phyloP scores from a whole-genome alignment of 208 protist genomes.

The Crithidia acanthocephali region DNA sequence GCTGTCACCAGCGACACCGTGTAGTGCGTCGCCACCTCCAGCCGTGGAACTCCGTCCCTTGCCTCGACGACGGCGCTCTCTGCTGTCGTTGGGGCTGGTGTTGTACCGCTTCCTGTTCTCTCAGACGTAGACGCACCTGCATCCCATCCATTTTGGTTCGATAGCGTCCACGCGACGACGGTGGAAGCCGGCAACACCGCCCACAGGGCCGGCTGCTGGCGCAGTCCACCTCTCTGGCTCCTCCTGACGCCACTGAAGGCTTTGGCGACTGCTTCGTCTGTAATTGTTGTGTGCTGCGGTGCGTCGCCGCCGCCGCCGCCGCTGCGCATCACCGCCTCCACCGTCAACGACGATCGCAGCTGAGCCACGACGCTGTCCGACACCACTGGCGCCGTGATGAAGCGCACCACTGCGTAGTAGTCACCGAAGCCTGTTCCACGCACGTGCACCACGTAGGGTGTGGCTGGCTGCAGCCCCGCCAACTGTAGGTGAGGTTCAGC shows the following conservation, averaged over 20 bases:
- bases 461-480: conserved; percentile 3
- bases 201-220: conserved; percentile 2
- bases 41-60: neutral
- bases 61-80: neutral
- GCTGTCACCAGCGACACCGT: conserved; percentile 11
- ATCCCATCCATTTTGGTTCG: no score
- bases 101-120: neutral
- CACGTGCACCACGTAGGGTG: conserved; percentile 15
- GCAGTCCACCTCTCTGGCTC: neutral
- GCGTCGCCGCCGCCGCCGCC: neutral
- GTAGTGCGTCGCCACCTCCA: conserved; percentile 24
- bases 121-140: neutral
- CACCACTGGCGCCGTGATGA: conserved; percentile 23
- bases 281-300: no score
- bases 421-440: conserved; percentile 23
- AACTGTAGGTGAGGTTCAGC: conserved; percentile 13
- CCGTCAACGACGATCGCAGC: conserved; percentile 5
- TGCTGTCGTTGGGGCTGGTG: neutral
- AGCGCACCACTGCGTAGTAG: conserved; percentile 19
- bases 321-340: neutral
- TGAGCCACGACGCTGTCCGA: conserved; percentile 13
- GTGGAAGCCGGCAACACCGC: conserved; percentile 16
- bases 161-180: conserved; percentile 1
- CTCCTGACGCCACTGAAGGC: neutral
- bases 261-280: no score